Percentiles rank a stretch among this genome's conserved stretches.
phyloP scores from a whole-genome alignment of 306 rosid genomes.

The Citrullus amarus region DNA sequence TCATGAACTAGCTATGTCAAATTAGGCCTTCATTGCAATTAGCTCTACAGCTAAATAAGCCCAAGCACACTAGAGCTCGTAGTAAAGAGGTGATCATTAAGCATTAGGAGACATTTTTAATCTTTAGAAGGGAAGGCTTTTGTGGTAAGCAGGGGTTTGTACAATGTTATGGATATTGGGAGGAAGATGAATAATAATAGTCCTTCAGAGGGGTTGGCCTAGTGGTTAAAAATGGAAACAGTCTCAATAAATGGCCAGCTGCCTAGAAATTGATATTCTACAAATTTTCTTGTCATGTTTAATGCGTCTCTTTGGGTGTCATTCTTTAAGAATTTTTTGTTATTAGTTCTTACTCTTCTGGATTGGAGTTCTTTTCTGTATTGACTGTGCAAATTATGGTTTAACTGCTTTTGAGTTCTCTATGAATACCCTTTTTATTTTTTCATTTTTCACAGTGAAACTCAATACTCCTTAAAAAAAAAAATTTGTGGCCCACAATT shows the following conservation, averaged over 20 bases:
- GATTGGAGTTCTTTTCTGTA: neutral
- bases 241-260: too few species aligned
- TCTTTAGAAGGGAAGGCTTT: too few species aligned
- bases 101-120: neutral
- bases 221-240: too few species aligned
- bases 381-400: neutral
- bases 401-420: neutral
- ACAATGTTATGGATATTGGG: too few species aligned
- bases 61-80: neutral
- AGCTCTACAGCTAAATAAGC: neutral
- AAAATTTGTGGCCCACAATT: neutral
- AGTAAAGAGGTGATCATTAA: too few species aligned
- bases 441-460: neutral
- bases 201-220: too few species aligned
- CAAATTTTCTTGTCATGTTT: neutral
- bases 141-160: too few species aligned
- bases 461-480: neutral
- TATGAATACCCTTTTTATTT: neutral
- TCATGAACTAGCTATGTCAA: neutral
- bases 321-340: neutral
- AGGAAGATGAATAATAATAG: too few species aligned
- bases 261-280: too few species aligned
- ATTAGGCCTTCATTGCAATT: neutral
- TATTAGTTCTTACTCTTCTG: neutral
- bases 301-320: neutral